Percentiles rank a stretch among this genome's conserved stretches.
Conservation (phyloP, 768 basidiomycete genomes). For the Pholiota conissans region DNA sequence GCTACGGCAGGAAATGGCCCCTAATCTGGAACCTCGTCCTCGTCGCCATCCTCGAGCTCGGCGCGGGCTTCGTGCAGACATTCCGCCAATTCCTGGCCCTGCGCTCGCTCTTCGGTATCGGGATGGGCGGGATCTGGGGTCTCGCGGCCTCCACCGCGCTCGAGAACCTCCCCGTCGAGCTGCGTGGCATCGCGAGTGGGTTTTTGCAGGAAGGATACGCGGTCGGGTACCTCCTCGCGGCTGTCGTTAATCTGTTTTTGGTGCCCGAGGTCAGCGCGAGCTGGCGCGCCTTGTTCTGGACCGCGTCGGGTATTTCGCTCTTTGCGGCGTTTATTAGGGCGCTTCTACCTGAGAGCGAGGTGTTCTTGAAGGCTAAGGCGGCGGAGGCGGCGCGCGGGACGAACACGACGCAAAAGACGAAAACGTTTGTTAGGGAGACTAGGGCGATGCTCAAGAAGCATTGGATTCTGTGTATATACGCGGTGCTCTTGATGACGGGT, state of each 20-base stretch:
- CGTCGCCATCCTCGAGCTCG: slow-evolving; percentile 72
- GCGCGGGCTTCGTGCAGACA: slow-evolving; percentile 76
- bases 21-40: slow-evolving; percentile 74
- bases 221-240: slow-evolving; percentile 79
- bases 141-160: slow-evolving; percentile 79
- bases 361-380: slow-evolving; percentile 66
- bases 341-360: slow-evolving; percentile 73
- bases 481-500: slow-evolving; percentile 79
- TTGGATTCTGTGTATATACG: slow-evolving; percentile 84
- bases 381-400: slow-evolving; percentile 59
- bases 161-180: slow-evolving; percentile 85
- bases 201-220: slow-evolving; percentile 90
- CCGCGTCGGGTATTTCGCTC: slow-evolving; percentile 65
- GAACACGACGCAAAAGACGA: slow-evolving; percentile 57
- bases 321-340: slow-evolving; percentile 69
- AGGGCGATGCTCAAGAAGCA: slow-evolving; percentile 77
- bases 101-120: slow-evolving; percentile 81
- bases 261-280: slow-evolving; percentile 42
- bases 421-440: slow-evolving; percentile 71
- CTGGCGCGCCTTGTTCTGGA: slow-evolving; percentile 87
- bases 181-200: slow-evolving; percentile 83
- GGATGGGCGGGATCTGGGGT: slow-evolving; percentile 92
- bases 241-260: slow-evolving; percentile 75
- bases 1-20: slow-evolving; percentile 94
- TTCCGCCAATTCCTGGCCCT: slow-evolving; percentile 80